Percentiles rank a stretch among this genome's conserved stretches.
phyloP scores from a whole-genome alignment of 495 filamentous ascomycete species.

The Lophiotrema nucula region DNA sequence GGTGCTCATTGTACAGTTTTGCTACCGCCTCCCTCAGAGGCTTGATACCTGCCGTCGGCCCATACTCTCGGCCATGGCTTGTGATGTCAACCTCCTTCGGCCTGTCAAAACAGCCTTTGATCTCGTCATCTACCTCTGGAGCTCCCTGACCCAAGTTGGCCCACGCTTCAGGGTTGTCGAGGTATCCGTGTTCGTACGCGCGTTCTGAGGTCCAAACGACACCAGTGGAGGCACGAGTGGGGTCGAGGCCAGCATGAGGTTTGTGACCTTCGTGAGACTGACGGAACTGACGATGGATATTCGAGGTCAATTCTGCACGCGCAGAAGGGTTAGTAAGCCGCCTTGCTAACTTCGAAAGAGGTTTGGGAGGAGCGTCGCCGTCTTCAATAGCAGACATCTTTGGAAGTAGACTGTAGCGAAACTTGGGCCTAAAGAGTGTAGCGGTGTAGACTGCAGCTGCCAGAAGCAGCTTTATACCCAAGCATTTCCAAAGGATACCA shows the following conservation, averaged over 20 bases:
- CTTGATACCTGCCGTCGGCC: constrained; percentile 91
- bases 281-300: constrained; percentile 83
- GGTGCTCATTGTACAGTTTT: constrained; percentile 86
- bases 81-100: constrained; percentile 77
- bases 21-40: constrained; percentile 87
- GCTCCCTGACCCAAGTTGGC: constrained; percentile 95
- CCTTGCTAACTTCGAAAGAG: not conserved
- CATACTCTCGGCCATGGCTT: constrained; percentile 79
- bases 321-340: constrained; percentile 1
- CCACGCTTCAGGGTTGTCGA: constrained; percentile 79
- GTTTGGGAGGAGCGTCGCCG: not conserved
- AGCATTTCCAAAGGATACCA: too few relatives aligned
- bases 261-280: constrained; percentile 83
- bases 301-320: constrained; percentile 68
- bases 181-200: constrained; percentile 50
- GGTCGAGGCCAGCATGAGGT: constrained; percentile 85
- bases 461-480: too few relatives aligned
- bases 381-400: not conserved
- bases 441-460: too few relatives aligned
- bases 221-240: constrained; percentile 62
- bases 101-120: constrained; percentile 84
- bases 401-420: too few relatives aligned
- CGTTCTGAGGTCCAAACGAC: constrained; percentile 46
- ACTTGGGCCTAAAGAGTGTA: too few relatives aligned
- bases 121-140: constrained; percentile 90